Base-by-base conservation (phyloP, 352 stramenopile species). In the Phytophthora hibernalis region DNA sequence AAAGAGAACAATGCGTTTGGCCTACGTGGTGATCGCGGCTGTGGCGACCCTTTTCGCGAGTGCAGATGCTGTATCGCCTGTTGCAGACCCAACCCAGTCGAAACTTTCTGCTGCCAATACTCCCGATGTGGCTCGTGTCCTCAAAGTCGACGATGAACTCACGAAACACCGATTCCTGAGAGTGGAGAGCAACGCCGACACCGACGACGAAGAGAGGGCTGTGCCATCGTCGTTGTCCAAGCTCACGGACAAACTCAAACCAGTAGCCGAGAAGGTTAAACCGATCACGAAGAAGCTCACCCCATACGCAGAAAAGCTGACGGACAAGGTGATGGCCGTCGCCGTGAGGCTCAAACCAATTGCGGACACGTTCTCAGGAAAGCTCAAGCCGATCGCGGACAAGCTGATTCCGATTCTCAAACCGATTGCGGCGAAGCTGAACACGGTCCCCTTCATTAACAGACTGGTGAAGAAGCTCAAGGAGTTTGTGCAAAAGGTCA, bases 381-480 rank as follows among this genome's bases (percentile, higher is more conserved):
- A 69, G 37, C 52, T 69, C 5, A 69, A 69, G 44, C 61, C 61
- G 4, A 64, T 68, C 35, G 53, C 53, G 5, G 53, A 52, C 15
- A 69, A 63, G 26, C 53, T 69, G 13, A 57, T 52, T 3, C 61
- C 61, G 24, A 68, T 68, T n/a, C 33, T 68, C 31, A 68, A 64
- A 28, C 61, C 61, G 5, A 20, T 69, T 22, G 60, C 21, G 10
- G 43, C 35, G 9, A 68, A 56, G 35, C 21, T 69, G 16, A 69
- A 69, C 33, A 47, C 44, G 28, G 21, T 31, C 26, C 43, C 53
- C n/a, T 22, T 62, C 18, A 20, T 69, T 13, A 28, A 68, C 1
- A 55, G 22, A 6, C 5, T 68, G 6, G n/a, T 53, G 16, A 44
- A 22, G 5, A 62, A 62, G 8, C 15, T 68, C 16, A 63, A 56